Conservation (phyloP, 805 yeast species). For the Kazachstania psychrophila region DNA sequence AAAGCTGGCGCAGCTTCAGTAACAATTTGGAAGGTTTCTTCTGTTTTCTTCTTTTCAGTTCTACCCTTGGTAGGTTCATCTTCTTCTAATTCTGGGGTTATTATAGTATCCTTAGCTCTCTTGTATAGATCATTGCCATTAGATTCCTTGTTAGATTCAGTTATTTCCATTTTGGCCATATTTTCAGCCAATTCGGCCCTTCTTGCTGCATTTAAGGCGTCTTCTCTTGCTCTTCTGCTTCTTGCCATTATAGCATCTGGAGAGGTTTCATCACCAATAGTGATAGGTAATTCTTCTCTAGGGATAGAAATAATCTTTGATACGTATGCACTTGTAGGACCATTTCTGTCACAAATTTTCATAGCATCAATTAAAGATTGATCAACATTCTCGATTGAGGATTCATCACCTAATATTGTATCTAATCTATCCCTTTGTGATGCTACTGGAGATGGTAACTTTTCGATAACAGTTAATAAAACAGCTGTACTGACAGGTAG, state of each 20-base stretch:
- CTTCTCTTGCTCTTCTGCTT: constrained; percentile 53
- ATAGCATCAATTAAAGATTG: constrained; percentile 44
- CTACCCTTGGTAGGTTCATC: not conserved
- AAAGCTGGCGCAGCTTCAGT: constrained; percentile 21
- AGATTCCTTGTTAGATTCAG: constrained; percentile 6
- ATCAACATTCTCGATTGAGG: constrained; percentile 34
- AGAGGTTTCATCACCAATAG: constrained; percentile 34
- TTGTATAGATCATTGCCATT: constrained; percentile 16
- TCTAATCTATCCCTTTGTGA: constrained; percentile 72
- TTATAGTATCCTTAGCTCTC: constrained; percentile 22
- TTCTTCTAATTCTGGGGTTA: constrained; percentile 18
- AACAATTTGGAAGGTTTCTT: constrained; percentile 16
- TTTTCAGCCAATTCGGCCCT: constrained; percentile 33
- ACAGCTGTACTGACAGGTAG: constrained; percentile 84
- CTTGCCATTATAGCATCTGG: constrained; percentile 54
- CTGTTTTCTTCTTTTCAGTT: constrained; percentile 3
- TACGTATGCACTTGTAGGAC: constrained; percentile 67
- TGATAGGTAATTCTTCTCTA: constrained; percentile 63
- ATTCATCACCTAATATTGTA: constrained; percentile 41
- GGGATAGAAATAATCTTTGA: constrained; percentile 87
- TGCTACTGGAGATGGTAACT: constrained; percentile 69
- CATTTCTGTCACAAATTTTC: constrained; percentile 54
- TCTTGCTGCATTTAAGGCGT: constrained; percentile 62
- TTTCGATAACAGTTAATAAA: constrained; percentile 72
- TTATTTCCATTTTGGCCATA: constrained; percentile 12